Evolutionary conservation across 1,139 yeast genomes (phyloP).

Genomic region (Yamadazyma dendronema): DNA sequence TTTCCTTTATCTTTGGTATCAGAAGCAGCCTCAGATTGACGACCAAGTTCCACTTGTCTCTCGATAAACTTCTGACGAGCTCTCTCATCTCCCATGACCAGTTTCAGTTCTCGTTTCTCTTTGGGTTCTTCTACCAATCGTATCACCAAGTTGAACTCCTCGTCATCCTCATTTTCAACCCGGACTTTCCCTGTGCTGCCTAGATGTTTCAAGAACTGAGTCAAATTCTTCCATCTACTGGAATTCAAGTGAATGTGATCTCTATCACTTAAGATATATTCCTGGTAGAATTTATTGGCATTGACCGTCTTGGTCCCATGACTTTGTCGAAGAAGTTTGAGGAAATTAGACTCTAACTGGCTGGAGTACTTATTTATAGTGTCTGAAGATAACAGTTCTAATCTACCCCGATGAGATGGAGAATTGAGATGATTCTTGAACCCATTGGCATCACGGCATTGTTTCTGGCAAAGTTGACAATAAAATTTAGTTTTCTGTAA

Average conservation of each 20-base stretch:
- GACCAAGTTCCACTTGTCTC: constrained; percentile 53
- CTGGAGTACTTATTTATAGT: constrained; percentile 48
- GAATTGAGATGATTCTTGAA: constrained; percentile 82
- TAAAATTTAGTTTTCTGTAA: constrained; percentile 82
- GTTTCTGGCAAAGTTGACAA: constrained; percentile 90
- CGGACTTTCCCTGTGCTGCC: constrained; percentile 58
- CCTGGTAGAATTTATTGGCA: constrained; percentile 88
- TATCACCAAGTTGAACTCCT: constrained; percentile 39
- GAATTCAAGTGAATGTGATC: constrained; percentile 90
- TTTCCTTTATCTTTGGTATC: constrained; percentile 1
- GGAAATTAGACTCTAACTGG: constrained; percentile 62
- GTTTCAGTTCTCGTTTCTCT: constrained; percentile 48
- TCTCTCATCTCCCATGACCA: constrained; percentile 28
- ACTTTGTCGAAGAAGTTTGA: constrained; percentile 56
- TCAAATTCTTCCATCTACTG: constrained; percentile 72
- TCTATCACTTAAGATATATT: constrained; percentile 68
- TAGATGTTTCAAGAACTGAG: constrained; percentile 67
- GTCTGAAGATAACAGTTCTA: constrained; percentile 18
- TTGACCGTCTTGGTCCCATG: constrained; percentile 83
- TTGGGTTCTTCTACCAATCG: constrained; percentile 28
- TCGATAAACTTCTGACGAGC: constrained; percentile 37
- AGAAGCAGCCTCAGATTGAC: constrained; percentile 6
- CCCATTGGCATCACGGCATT: constrained; percentile 95
- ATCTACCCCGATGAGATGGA: constrained; percentile 67
- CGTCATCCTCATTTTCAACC: constrained; percentile 40